Base-by-base conservation (phyloP, 2,329 filamentous ascomycete genomes). In the Zymoseptoria pseudotritici region DNA sequence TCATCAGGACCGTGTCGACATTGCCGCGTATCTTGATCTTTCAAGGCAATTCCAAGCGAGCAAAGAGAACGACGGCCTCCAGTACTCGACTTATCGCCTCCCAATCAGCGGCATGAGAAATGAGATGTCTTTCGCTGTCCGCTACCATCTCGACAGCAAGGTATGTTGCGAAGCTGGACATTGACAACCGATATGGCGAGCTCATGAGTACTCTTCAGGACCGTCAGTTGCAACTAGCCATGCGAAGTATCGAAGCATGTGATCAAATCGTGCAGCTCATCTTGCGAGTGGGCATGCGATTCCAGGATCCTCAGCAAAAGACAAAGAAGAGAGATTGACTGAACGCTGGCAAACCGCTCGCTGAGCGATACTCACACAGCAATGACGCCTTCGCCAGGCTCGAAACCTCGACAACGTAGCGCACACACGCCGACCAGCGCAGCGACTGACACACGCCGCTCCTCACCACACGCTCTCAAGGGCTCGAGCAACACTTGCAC, bases 41-140 rank as follows among this genome's bases (percentile, higher is more conserved):
- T 60, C 70, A 4, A 57, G 60, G 10, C 58, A 62, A 3, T 54
- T 59, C 4, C 63, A 66, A 3, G 24, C 55, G 13, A 36, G 56
- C 19, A 60, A 62, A 19, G 61, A 66, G 17, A 61, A 70, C 29
- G 66, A 64, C 17, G 67, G 72, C 13, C 61, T 71, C 11, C 63
- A 71, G 22, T 63, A 73, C 42, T 68, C 67, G 20, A 65, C 69
- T 20, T 76, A 79, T 9, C 72, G 77, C 56, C 69, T 80, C 2
- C 76, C 77, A 4, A 74, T 79, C n/a, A 77, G 75, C 52, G 77
- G 72, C 36, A 73, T 79, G 31, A 70, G 72, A 9, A 75, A 74
- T 54, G 71, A 70, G 21, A 69, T 73, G 4, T 61, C 74, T 3
- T 63, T 80, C 2, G 78, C 76, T 10, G 64, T 80, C 13, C 69